Evolutionary conservation across 1,284 basidiomycete genomes (phyloP).

Genomic region (Ganoderma multipileum): DNA sequence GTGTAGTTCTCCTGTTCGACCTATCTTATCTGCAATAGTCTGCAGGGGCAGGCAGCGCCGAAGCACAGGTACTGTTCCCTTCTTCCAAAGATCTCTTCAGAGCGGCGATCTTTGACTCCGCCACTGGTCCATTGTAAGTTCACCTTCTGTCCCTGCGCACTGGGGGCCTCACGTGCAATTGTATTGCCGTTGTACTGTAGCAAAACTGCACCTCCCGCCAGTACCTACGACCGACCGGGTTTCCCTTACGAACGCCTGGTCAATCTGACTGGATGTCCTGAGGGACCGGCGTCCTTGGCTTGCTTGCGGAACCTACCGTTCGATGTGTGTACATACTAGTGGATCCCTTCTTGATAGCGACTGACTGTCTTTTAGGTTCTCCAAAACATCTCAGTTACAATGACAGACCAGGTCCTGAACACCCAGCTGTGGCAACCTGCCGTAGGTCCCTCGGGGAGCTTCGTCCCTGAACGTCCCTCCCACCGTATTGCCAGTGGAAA

Average conservation of each 20-base stretch:
- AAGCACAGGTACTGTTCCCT: conserved; percentile 57
- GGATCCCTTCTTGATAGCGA: background rate
- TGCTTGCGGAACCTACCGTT: conserved; percentile 59
- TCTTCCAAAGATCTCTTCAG: conserved; percentile 51
- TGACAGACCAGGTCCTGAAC: conserved; percentile 56
- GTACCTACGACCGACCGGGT: conserved; percentile 60
- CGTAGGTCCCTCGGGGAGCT: conserved; percentile 59
- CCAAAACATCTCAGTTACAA: conserved; percentile 52
- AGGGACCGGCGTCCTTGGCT: conserved; percentile 47
- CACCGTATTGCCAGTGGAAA: conserved; percentile 52
- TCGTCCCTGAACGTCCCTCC: conserved; percentile 57
- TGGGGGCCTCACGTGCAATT: background rate
- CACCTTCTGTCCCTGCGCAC: conserved; percentile 2
- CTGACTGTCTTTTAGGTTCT: conserved; percentile 44
- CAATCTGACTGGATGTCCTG: conserved; percentile 52
- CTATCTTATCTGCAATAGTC: conserved; percentile 44
- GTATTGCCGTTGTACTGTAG: conserved; percentile 38
- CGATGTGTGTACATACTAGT: conserved; percentile 43
- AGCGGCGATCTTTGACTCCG: conserved; percentile 60
- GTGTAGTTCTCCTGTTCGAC: background rate
- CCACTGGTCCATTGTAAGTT: conserved; percentile 61
- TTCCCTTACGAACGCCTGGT: conserved; percentile 59
- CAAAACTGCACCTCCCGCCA: conserved; percentile 60
- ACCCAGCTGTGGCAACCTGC: conserved; percentile 65
- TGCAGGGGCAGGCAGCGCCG: conserved; percentile 62